These are phyloP conservation scores for Mortierella antarctica DNA, from an alignment of 192 early-diverging fungal genomes.

Conservation along the genomic window DNA sequence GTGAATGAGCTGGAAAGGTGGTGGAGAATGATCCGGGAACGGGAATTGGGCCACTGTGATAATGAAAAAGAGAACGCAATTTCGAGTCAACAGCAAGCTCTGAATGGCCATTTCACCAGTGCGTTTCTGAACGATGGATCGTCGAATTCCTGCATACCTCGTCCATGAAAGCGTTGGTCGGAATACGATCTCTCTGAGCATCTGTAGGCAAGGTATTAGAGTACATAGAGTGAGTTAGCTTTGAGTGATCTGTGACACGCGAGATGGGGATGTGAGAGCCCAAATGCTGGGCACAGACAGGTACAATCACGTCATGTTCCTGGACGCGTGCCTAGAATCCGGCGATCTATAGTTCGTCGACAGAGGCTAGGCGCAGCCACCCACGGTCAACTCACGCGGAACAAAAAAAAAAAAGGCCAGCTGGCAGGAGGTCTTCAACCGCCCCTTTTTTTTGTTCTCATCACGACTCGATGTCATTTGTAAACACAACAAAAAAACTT, in stretches of 20 bases:
- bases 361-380: too few species aligned
- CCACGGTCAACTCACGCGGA: background rate
- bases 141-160: constrained; percentile 33
- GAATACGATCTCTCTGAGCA: constrained; percentile 66
- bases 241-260: too few species aligned
- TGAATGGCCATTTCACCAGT: background rate
- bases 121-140: background rate
- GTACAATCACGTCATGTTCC: background rate
- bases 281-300: background rate
- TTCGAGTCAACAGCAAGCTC: background rate
- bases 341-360: too few species aligned
- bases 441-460: too few species aligned
- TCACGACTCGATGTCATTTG: background rate
- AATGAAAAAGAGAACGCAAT: background rate
- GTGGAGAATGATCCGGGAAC: constrained; percentile 67
- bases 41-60: constrained; percentile 57
- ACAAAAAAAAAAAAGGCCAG: background rate
- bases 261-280: too few species aligned
- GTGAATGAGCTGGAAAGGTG: constrained; percentile 59
- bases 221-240: background rate
- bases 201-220: constrained; percentile 19
- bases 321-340: too few species aligned
- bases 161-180: constrained; percentile 53
- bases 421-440: too few species aligned
- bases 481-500: constrained; percentile 1